These are phyloP conservation scores for Berkeleyomyces basicola DNA, from an alignment of 2,329 filamentous ascomycete species.

Conservation along the genomic window DNA sequence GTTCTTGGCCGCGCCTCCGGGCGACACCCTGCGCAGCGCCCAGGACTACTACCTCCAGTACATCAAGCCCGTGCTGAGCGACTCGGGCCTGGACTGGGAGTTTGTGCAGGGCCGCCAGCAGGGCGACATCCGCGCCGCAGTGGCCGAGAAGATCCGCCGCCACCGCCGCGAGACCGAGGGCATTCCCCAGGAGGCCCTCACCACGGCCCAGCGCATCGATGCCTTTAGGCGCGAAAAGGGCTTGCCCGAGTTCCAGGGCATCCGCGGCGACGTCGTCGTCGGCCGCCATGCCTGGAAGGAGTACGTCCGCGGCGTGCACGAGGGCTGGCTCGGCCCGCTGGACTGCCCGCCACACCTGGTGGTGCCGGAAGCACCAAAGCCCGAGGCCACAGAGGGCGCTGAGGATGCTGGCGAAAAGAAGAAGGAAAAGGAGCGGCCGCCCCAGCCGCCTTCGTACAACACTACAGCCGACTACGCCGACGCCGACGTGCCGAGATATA, in stretches of 20 bases:
- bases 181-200: constrained; percentile 31
- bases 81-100: constrained; percentile 87
- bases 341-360: constrained; percentile 36
- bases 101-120: constrained; percentile 83
- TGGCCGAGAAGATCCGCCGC: constrained; percentile 74
- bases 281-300: constrained; percentile 95
- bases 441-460: constrained; percentile 59
- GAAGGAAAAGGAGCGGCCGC: constrained; percentile 39
- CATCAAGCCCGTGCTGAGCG: constrained; percentile 79
- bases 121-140: constrained; percentile 76
- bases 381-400: constrained; percentile 15
- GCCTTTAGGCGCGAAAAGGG: constrained; percentile 48
- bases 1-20: constrained; percentile 71
- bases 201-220: constrained; percentile 39
- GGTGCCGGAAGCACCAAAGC: constrained; percentile 17
- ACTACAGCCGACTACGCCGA: constrained; percentile 52
- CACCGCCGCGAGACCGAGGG: constrained; percentile 42
- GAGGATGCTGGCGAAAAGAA: constrained; percentile 28
- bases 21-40: constrained; percentile 66
- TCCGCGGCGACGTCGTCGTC: constrained; percentile 72
- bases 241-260: constrained; percentile 53
- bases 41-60: constrained; percentile 95
- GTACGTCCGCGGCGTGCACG: constrained; percentile 81
- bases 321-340: constrained; percentile 86
- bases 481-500: constrained; percentile 43